These are phyloP conservation scores for Zelonia costaricensis DNA, from an alignment of 208 protist genomes.

Conservation along the genomic window DNA sequence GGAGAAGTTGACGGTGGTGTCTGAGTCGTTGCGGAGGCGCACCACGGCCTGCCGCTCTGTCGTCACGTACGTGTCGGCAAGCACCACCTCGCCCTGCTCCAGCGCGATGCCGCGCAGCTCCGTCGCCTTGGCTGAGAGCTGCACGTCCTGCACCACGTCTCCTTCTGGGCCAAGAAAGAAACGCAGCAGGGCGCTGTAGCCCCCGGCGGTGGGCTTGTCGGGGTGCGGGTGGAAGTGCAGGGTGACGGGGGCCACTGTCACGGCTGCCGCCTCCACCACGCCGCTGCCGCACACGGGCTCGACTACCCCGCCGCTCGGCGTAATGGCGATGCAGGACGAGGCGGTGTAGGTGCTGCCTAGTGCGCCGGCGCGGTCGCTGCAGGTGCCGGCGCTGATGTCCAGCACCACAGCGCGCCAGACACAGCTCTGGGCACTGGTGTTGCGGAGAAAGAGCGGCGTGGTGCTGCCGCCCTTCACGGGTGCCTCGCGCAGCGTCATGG, in stretches of 20 bases:
- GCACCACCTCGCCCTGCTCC: conserved; percentile 51
- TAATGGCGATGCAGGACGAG: conserved; percentile 64
- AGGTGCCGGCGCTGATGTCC: conserved; percentile 8
- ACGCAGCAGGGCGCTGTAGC: conserved; percentile 36
- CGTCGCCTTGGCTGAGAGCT: conserved; percentile 47
- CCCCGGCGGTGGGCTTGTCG: conserved; percentile 11
- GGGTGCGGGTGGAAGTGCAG: conserved; percentile 25
- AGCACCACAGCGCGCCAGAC: conserved; percentile 60
- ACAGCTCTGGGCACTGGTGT: conserved; percentile 59
- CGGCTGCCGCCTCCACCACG: conserved; percentile 30
- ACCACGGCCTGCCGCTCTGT: conserved; percentile 86
- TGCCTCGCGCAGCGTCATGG: conserved; percentile 56
- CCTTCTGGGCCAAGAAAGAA: conserved; percentile 87
- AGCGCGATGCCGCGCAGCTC: conserved; percentile 79
- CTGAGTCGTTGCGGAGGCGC: conserved; percentile 85
- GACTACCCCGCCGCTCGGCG: conserved; percentile 54
- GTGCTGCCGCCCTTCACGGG: conserved; percentile 70
- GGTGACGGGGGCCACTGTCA: conserved; percentile 30
- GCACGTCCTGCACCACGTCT: conserved; percentile 78
- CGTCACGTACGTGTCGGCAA: conserved; percentile 91
- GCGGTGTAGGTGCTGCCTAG: conserved; percentile 44
- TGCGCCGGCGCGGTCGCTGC: background rate
- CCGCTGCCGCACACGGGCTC: conserved; percentile 53
- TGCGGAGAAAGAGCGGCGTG: conserved; percentile 91
- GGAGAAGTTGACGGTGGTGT: conserved; percentile 73